Conservation (phyloP, 176 grass and related monocot species). For the Phoenix dactylifera region DNA sequence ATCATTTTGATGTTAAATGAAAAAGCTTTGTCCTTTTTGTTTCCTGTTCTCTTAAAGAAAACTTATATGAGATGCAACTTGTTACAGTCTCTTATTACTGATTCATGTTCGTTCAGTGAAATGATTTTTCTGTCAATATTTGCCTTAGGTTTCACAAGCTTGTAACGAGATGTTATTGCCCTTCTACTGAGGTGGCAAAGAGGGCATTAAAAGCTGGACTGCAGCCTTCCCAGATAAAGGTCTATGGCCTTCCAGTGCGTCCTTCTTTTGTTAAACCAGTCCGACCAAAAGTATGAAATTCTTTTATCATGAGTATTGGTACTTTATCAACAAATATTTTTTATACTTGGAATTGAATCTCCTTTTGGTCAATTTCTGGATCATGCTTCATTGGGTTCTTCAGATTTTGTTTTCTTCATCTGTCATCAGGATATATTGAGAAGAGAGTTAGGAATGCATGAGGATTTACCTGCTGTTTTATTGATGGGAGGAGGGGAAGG, state of each 20-base stretch:
- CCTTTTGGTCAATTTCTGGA: not conserved
- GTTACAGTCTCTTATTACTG: too few species aligned
- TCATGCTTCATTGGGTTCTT: not conserved
- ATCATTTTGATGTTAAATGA: not conserved
- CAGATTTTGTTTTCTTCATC: conserved; percentile 1
- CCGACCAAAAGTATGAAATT: conserved; percentile 52
- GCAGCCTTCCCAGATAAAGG: conserved; percentile 82
- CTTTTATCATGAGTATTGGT: not conserved
- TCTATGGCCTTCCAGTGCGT: conserved; percentile 96
- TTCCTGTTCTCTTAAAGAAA: not conserved
- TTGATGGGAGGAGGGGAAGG: conserved; percentile 98
- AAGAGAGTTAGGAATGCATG: conserved; percentile 88
- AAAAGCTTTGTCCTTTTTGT: conserved; percentile 10
- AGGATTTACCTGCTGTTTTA: conserved; percentile 70
- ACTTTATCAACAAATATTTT: too few species aligned
- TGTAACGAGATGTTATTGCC: conserved; percentile 98
- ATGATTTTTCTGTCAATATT: too few species aligned
- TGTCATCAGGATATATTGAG: conserved; percentile 73
- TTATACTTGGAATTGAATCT: not conserved
- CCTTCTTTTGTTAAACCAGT: conserved; percentile 94
- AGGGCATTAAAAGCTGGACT: conserved; percentile 87
- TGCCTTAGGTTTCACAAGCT: conserved; percentile 94
- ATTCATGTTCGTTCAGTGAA: too few species aligned
- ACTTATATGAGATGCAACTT: too few species aligned
- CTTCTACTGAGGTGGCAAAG: conserved; percentile 86